These are phyloP conservation scores for Neofusicoccum parvum DNA, from an alignment of 2,329 filamentous ascomycete species.

Conservation along the genomic window DNA sequence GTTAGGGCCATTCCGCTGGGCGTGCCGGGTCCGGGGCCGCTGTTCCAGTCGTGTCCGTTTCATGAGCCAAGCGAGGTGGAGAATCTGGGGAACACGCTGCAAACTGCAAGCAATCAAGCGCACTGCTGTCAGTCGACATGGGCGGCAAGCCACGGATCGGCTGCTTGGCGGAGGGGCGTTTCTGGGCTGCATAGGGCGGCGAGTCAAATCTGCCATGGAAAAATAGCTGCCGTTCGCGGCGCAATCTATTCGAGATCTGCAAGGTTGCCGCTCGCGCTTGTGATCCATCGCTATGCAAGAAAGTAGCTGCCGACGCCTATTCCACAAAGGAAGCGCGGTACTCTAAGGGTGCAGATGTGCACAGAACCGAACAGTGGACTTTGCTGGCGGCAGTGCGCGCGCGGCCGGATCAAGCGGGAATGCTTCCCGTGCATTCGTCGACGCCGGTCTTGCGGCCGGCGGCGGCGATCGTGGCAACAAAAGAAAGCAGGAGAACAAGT, in stretches of 20 bases:
- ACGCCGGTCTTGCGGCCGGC: neutral
- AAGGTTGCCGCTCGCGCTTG: neutral
- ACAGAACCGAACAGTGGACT: neutral
- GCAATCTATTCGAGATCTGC: constrained; percentile 12
- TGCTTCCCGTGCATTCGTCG: neutral
- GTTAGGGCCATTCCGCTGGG: neutral
- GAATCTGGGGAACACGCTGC: constrained; percentile 15
- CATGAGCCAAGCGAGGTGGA: constrained; percentile 19
- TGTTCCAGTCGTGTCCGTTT: constrained; percentile 11
- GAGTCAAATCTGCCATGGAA: neutral
- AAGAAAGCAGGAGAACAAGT: neutral
- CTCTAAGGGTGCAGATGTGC: neutral
- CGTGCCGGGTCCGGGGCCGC: constrained; percentile 1
- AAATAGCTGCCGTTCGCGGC: neutral
- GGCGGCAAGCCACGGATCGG: constrained; percentile 8
- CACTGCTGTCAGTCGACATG: neutral
- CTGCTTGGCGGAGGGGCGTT: neutral
- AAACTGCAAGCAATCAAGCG: neutral
- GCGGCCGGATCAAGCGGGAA: neutral
- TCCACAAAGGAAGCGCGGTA: neutral
- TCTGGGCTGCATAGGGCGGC: neutral
- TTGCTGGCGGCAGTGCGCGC: neutral
- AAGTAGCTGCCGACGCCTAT: neutral
- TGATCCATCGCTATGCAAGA: neutral
- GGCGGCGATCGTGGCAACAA: neutral